phyloP scores from a whole-genome alignment of 2,329 filamentous ascomycete genomes.

The Colletotrichum trifolii region DNA sequence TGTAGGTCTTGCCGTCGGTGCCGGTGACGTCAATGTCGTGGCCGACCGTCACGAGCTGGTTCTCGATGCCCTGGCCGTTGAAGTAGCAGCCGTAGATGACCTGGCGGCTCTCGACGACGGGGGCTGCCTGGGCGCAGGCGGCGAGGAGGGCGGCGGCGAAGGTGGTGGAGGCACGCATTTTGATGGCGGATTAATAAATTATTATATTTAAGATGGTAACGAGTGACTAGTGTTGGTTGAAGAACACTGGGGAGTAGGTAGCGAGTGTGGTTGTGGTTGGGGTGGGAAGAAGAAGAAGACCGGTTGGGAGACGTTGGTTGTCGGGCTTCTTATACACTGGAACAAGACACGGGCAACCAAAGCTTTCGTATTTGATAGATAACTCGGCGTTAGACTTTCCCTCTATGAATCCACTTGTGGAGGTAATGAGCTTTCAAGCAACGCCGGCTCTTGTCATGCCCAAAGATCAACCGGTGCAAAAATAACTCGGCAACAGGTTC shows the following conservation, averaged over 20 bases:
- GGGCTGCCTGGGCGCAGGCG: conserved; percentile 19
- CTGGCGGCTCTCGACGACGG: conserved; percentile 18
- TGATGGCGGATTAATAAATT: background rate
- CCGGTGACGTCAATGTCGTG: conserved; percentile 3
- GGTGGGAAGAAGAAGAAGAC: fast-evolving
- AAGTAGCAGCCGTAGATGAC: conserved; percentile 29
- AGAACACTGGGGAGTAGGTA: background rate
- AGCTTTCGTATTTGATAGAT: background rate
- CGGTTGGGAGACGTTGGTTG: fast-evolving
- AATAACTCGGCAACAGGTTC: conserved; percentile 18
- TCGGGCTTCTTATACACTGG: conserved; percentile 17
- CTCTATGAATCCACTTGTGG: background rate
- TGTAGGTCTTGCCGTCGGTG: conserved; percentile 12
- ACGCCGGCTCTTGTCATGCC: background rate
- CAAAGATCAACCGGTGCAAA: background rate
- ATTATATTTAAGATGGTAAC: background rate
- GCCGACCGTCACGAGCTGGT: conserved; percentile 22
- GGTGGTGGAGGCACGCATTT: conserved; percentile 19
- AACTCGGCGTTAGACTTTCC: background rate
- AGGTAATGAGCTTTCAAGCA: background rate
- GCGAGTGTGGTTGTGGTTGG: background rate
- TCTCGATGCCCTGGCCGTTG: conserved; percentile 12
- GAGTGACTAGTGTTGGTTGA: background rate
- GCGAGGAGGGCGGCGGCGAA: conserved; percentile 14
- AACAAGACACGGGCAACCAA: background rate